Evolutionary conservation across 371 early-diverging fungal species (phyloP).

Genomic region (Haplosporangium sp.): DNA sequence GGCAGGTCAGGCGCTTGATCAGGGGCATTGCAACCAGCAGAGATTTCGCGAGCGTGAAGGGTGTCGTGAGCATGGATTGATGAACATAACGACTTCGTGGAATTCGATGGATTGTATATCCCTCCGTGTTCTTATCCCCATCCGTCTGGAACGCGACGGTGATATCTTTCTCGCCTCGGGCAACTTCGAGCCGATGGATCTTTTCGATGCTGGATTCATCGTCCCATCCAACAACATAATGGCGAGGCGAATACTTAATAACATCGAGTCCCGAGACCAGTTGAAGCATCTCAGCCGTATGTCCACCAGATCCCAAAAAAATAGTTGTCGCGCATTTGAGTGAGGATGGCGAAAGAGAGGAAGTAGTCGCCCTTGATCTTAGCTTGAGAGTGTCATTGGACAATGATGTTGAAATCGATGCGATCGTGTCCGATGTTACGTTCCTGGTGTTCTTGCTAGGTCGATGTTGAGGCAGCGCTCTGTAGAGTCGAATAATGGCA

Average conservation of each 20-base stretch:
- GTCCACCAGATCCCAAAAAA: slow-evolving; percentile 66
- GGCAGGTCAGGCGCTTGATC: slow-evolving; percentile 56
- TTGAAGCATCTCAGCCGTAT: slow-evolving; percentile 84
- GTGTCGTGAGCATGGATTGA: slow-evolving; percentile 74
- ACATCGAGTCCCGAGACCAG: slow-evolving; percentile 63
- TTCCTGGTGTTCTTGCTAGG: slow-evolving; percentile 8
- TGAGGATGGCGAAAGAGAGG: not conserved
- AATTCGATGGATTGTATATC: slow-evolving; percentile 63
- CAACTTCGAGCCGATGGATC: slow-evolving; percentile 60
- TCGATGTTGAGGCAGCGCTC: slow-evolving; percentile 31
- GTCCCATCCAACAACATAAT: slow-evolving; percentile 70
- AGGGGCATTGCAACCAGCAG: slow-evolving; percentile 50
- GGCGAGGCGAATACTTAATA: slow-evolving; percentile 65
- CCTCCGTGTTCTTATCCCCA: not conserved
- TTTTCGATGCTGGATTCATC: slow-evolving; percentile 72
- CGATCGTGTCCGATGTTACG: not conserved
- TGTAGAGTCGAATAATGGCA: slow-evolving; percentile 13
- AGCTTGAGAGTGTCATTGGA: not conserved
- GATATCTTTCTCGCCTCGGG: slow-evolving; percentile 14
- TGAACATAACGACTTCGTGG: slow-evolving; percentile 79
- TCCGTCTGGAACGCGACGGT: not conserved
- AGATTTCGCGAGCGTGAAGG: slow-evolving; percentile 62
- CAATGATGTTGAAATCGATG: not conserved
- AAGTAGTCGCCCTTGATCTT: not conserved
- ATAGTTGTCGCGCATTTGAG: slow-evolving; percentile 38